Evolutionary conservation across 345 rosid species (phyloP).

Genomic region (Nasturtium officinale): DNA sequence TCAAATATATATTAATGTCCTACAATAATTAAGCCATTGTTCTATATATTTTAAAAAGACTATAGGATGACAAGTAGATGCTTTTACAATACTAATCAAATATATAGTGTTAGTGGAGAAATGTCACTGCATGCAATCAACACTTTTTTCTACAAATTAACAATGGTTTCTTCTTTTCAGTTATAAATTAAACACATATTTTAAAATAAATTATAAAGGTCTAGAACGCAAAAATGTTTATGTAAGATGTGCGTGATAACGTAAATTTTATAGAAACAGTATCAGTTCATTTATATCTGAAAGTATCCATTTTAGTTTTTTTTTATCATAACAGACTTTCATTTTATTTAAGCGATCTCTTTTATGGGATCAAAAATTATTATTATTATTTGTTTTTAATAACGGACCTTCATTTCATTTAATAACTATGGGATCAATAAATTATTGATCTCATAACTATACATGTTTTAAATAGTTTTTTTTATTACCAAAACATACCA

Average conservation of each 20-base stretch:
- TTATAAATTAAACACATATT: too few species aligned
- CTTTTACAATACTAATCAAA: not conserved
- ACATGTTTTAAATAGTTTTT: not conserved
- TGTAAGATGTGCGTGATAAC: not conserved
- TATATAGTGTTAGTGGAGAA: not conserved
- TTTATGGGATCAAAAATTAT: too few species aligned
- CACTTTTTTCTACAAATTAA: not conserved
- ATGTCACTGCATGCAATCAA: not conserved
- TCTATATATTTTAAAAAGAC: not conserved
- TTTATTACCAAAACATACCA: not conserved
- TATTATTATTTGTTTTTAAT: too few species aligned
- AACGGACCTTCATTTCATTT: too few species aligned
- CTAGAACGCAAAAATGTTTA: too few species aligned
- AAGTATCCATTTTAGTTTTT: too few species aligned
- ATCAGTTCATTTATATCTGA: too few species aligned
- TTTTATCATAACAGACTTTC: too few species aligned
- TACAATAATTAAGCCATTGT: not conserved
- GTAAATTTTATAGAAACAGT: not conserved
- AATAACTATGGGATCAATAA: too few species aligned
- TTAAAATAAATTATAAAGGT: too few species aligned
- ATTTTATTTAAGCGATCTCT: too few species aligned
- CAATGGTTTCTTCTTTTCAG: not conserved
- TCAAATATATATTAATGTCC: not conserved
- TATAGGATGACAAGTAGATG: not conserved
- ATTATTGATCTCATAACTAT: not conserved